A percentile compares a stretch with the other conserved stretches of the same genome.
These are phyloP conservation scores for Boletus sensibilis DNA, from an alignment of 768 basidiomycete species.

Conservation along the genomic window DNA sequence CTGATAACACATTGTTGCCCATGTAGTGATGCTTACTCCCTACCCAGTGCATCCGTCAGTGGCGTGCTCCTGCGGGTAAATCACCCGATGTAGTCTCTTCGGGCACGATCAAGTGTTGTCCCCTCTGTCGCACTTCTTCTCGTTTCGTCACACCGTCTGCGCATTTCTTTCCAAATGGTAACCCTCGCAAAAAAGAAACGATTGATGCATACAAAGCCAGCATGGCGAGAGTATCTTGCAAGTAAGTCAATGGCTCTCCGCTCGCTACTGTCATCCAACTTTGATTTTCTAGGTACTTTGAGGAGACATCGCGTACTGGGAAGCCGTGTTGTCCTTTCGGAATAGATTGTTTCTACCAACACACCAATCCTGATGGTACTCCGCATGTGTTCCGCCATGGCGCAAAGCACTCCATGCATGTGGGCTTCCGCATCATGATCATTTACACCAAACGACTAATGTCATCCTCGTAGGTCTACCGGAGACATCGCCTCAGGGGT, in stretches of 20 bases:
- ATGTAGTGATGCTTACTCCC: constrained; percentile 5
- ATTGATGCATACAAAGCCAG: constrained; percentile 66
- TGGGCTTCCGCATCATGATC: constrained; percentile 38
- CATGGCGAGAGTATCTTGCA: constrained; percentile 70
- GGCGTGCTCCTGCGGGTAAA: constrained; percentile 65
- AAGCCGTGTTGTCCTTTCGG: constrained; percentile 75
- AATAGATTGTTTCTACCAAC: constrained; percentile 78
- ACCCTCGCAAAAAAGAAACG: constrained; percentile 49
- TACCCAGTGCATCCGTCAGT: constrained; percentile 70
- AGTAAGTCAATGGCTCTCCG: constrained; percentile 37
- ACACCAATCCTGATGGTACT: constrained; percentile 65
- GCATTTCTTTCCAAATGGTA: constrained; percentile 56
- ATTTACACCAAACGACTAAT: constrained; percentile 18
- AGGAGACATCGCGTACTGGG: constrained; percentile 42
- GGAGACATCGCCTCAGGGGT: constrained; percentile 22
- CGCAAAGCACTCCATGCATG: constrained; percentile 52
- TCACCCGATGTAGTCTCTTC: constrained; percentile 50
- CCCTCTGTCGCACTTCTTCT: constrained; percentile 68
- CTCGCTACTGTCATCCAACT: background rate
- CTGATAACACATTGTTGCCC: background rate
- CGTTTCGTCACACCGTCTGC: constrained; percentile 74
- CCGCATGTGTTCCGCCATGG: constrained; percentile 55
- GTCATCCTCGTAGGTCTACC: constrained; percentile 22
- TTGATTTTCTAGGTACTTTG: constrained; percentile 53
- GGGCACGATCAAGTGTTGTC: constrained; percentile 71